Evolutionary conservation across 441 rosid genomes (phyloP).

Genomic region (Croton setiger): DNA sequence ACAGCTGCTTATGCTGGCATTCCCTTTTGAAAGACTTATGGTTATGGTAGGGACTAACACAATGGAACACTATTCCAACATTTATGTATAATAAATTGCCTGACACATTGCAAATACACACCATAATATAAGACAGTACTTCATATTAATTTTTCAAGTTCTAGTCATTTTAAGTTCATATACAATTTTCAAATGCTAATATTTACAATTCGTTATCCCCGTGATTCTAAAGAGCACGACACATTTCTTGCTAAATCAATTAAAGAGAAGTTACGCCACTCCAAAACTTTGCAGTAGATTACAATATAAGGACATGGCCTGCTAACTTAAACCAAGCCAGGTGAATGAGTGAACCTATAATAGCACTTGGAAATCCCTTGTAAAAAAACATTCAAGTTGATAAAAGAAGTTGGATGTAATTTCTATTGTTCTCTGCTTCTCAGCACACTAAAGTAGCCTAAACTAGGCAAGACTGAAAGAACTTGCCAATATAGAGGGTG

Average conservation of each 20-base stretch:
- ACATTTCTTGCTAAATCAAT: not conserved
- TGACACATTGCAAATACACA: not conserved
- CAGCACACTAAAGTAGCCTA: too few relatives aligned
- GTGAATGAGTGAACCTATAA: constrained; percentile 4
- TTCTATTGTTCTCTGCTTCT: too few relatives aligned
- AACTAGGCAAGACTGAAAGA: constrained; percentile 1
- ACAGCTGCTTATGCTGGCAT: not conserved
- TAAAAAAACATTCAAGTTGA: not conserved
- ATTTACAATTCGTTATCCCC: not conserved
- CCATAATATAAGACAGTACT: not conserved
- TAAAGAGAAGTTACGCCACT: not conserved
- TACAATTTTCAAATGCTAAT: not conserved
- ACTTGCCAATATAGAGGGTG: not conserved
- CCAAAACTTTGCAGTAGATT: not conserved
- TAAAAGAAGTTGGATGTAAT: too few relatives aligned
- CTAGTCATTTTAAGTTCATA: not conserved
- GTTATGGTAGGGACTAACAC: not conserved
- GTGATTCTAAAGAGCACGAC: not conserved
- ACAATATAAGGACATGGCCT: not conserved
- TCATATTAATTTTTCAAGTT: not conserved
- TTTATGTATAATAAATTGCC: not conserved
- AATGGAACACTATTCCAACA: not conserved
- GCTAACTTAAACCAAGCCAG: not conserved
- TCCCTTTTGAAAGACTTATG: not conserved
- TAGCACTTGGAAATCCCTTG: not conserved